Conservation (phyloP, 2,329 filamentous ascomycete genomes). For the Penicillium sp. region DNA sequence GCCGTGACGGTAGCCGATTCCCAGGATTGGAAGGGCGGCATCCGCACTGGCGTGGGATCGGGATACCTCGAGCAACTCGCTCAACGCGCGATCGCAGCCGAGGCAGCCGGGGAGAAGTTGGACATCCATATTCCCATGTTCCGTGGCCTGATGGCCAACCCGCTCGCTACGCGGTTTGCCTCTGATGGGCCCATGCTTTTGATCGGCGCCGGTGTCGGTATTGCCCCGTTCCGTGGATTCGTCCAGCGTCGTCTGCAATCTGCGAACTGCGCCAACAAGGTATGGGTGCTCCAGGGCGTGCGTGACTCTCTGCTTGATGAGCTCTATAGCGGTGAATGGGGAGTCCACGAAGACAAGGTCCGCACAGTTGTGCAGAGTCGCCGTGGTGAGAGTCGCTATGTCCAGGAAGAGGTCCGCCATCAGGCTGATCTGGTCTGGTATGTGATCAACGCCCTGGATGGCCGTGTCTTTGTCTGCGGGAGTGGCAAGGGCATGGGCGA, state of each 20-base stretch:
- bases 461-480: constrained; percentile 92
- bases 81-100: constrained; percentile 62
- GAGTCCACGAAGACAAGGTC: constrained; percentile 81
- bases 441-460: constrained; percentile 93
- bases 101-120: constrained; percentile 46
- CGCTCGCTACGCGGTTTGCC: constrained; percentile 83
- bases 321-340: constrained; percentile 94
- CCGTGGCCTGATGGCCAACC: constrained; percentile 96
- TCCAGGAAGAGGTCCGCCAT: constrained; percentile 87
- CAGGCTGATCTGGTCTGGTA: constrained; percentile 98
- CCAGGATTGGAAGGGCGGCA: constrained; percentile 66
- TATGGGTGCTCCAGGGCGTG: constrained; percentile 91
- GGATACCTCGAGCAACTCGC: constrained; percentile 91
- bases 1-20: constrained; percentile 94
- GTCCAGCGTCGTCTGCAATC: constrained; percentile 90
- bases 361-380: constrained; percentile 76
- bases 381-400: constrained; percentile 76
- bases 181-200: constrained; percentile 95
- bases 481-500: constrained; percentile 96
- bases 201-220: constrained; percentile 92
- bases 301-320: constrained; percentile 94
- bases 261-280: constrained; percentile 94
- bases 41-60: constrained; percentile 78
- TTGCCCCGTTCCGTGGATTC: constrained; percentile 96
- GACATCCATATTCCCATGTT: constrained; percentile 90